A percentile compares a stretch with the other conserved stretches of the same genome.
phyloP scores from a whole-genome alignment of 2,329 filamentous ascomycete species.

The Cryphonectria parasitica region DNA sequence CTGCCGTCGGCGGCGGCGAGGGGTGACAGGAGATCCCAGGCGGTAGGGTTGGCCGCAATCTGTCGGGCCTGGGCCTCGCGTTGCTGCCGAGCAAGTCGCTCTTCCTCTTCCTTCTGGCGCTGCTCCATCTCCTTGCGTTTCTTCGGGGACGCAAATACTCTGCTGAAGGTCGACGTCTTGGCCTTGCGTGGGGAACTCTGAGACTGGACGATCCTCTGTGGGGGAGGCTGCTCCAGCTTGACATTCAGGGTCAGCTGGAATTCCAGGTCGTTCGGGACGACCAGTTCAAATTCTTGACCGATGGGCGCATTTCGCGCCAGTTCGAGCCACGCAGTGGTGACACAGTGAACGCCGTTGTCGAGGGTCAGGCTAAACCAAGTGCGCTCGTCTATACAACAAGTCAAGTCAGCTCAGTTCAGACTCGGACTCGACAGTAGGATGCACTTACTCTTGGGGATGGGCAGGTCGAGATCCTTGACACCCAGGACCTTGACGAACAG shows the following conservation, averaged over 20 bases:
- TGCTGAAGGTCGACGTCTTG: conserved; percentile 88
- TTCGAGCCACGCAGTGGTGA: conserved; percentile 95
- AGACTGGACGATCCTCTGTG: conserved; percentile 56
- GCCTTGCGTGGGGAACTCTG: conserved; percentile 67
- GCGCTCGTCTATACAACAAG: conserved; percentile 69
- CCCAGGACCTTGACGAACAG: conserved; percentile 99
- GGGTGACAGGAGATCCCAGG: conserved; percentile 86
- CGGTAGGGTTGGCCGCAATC: conserved; percentile 66
- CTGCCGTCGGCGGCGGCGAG: conserved; percentile 89
- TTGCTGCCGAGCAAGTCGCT: conserved; percentile 68
- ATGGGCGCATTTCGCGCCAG: conserved; percentile 90
- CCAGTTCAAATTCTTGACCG: conserved; percentile 96
- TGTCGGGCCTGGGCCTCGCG: conserved; percentile 68
- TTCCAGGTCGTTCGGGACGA: conserved; percentile 96
- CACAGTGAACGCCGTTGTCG: conserved; percentile 97
- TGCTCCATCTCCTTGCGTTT: conserved; percentile 95
- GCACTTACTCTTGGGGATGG: conserved; percentile 83
- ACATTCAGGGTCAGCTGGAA: conserved; percentile 97
- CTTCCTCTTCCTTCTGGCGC: conserved; percentile 80
- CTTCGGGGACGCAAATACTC: conserved; percentile 91
- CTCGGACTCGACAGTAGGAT: neutral
- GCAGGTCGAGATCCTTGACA: conserved; percentile 92
- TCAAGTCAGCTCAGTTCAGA: conserved; percentile 29
- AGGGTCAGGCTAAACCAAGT: conserved; percentile 95
- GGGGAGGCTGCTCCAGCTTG: conserved; percentile 82